Evolutionary conservation across 2,329 filamentous ascomycete species (phyloP).

Genomic region (Pseudogymnoascus sp.): DNA sequence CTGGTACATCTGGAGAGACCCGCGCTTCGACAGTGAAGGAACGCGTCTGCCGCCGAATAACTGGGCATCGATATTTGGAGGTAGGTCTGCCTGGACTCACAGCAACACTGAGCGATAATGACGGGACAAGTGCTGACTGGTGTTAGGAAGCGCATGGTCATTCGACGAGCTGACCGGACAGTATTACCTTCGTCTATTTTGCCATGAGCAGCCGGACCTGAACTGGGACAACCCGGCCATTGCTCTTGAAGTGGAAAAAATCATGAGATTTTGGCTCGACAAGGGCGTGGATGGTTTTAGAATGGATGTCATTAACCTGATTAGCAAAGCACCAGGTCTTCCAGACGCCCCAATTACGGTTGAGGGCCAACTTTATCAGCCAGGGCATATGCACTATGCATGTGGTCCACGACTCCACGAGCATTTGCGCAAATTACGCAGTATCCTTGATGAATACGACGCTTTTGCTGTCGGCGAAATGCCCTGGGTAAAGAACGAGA

Average conservation of each 20-base stretch:
- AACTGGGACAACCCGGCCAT: constrained; percentile 67
- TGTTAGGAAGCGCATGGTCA: constrained; percentile 40
- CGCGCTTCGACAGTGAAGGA: constrained; percentile 29
- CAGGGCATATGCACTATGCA: constrained; percentile 29
- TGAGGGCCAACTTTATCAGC: constrained; percentile 41
- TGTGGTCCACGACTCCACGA: constrained; percentile 55
- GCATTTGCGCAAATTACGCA: constrained; percentile 40
- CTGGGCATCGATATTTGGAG: constrained; percentile 36
- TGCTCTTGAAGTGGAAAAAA: constrained; percentile 59
- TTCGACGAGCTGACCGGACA: constrained; percentile 44
- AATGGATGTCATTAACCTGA: constrained; percentile 62
- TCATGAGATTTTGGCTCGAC: constrained; percentile 68
- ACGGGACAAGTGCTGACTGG: constrained; percentile 24
- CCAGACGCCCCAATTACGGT: constrained; percentile 41
- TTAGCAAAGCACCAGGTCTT: constrained; percentile 52
- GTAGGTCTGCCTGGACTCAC: constrained; percentile 35
- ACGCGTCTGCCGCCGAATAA: constrained; percentile 37
- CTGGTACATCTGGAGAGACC: constrained; percentile 57
- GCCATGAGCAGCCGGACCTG: constrained; percentile 63
- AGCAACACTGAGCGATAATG: constrained; percentile 28
- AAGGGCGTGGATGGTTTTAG: constrained; percentile 51
- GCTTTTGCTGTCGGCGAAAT: constrained; percentile 48
- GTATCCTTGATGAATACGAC: constrained; percentile 39
- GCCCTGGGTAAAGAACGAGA: constrained; percentile 36
- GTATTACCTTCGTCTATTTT: constrained; percentile 56